Evolutionary conservation across 1,284 basidiomycete species (phyloP), one percentile per base, ranked within the genome.

Genomic region (Anthracocystis setariae): DNA sequence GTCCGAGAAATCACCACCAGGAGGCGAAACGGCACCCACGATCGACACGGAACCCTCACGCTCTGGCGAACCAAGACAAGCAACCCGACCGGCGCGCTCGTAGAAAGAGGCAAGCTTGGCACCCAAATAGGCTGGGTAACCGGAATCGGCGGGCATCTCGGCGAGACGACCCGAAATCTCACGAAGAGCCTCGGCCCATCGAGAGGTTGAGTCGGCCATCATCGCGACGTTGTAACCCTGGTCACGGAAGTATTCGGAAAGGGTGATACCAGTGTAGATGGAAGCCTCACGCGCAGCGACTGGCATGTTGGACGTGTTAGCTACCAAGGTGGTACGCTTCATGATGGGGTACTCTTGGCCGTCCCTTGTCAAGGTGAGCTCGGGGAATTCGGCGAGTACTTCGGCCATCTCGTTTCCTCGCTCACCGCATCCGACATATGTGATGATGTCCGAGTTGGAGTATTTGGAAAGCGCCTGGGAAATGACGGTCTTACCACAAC

Each of bases 231-330:
- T 94, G 82, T 89, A 90, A 29, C 96, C 95, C 84, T 98, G 94
- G 85, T 98, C 95, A 86, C 95, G 92, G 91, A 96, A 98, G 86
- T 98, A 99, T 83, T 99, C 95, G 44, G 95, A 95, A 21, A 98
- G 89, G 0, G 96, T 99, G 86, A 99, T 98, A 81, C 96, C 96
- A 40, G 96, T 99, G 86, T 99, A 99, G 84, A 99, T 98, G 43
- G 95, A 98, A 5, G 96, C 96, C 86, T 99, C 96, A 82, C 96
- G 93, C 37, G 96, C 96, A 35, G 96, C 96, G 80, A 99, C 96
- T 77, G 96, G 96, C 96, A 99, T 99, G 86, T 99, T 98, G 60
- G 95, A 98, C 2, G 96, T 99, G 85, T 99, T 99, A 77, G 96
- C 96, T 64, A 99, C 95, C 33, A 99, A 89, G 3, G 95, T 94